Conservation (phyloP, 371 early-diverging fungal genomes). For the Enterocytospora artemiae region DNA sequence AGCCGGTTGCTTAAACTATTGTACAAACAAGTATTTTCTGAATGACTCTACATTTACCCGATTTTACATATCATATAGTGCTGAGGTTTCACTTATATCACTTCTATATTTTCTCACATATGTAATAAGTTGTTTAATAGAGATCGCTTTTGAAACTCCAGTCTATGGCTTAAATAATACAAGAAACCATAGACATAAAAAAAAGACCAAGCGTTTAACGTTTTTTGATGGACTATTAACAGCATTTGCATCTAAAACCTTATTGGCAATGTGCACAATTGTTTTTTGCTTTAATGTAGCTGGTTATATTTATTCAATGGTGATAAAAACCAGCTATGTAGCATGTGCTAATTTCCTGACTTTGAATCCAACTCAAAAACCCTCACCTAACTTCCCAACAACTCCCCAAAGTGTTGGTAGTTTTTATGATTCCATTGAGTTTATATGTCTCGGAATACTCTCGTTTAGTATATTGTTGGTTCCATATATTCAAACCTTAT, state of each 20-base stretch:
- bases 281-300: constrained; percentile 8
- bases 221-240: neutral
- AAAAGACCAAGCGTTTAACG: constrained; percentile 3
- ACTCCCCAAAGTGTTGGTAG: neutral
- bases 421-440: neutral
- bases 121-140: neutral
- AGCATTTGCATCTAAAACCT: constrained; percentile 1
- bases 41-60: neutral
- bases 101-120: constrained; percentile 4
- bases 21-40: neutral
- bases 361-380: neutral
- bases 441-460: neutral
- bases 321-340: neutral
- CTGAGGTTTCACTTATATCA: neutral
- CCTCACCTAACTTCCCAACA: neutral
- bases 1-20: neutral
- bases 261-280: constrained; percentile 4
- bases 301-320: no score
- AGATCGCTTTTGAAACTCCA: neutral
- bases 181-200: neutral
- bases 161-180: neutral
- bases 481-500: neutral
- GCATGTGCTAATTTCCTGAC: constrained; percentile 1
- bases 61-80: neutral
- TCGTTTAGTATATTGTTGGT: neutral